Percentiles rank a stretch among this genome's conserved stretches.
Evolutionary conservation across 306 rosid species (phyloP).

Genomic region (Vicia faba): DNA sequence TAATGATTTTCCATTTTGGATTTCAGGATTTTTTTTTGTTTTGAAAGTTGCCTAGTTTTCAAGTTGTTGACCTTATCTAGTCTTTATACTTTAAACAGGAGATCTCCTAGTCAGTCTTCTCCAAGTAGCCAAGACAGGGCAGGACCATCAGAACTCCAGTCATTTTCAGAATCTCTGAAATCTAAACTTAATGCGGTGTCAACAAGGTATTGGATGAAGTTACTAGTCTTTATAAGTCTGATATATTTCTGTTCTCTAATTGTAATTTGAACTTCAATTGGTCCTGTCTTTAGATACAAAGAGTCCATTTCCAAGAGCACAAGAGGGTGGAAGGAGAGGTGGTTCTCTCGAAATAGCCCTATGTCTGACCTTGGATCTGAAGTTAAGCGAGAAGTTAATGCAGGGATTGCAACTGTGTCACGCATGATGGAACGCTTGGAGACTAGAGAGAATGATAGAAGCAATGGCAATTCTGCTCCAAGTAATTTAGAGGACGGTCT

Average conservation of each 20-base stretch:
- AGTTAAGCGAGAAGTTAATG: slow-evolving; percentile 81
- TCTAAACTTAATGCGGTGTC: slow-evolving; percentile 87
- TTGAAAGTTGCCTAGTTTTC: neutral
- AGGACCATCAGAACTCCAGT: slow-evolving; percentile 92
- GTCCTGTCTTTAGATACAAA: slow-evolving; percentile 59
- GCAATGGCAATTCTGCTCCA: slow-evolving; percentile 49
- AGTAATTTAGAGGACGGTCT: slow-evolving; percentile 53
- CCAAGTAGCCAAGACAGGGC: slow-evolving; percentile 81
- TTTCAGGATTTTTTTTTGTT: slow-evolving; percentile 16
- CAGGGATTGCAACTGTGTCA: slow-evolving; percentile 82
- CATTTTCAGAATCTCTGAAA: slow-evolving; percentile 86
- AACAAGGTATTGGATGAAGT: slow-evolving; percentile 53
- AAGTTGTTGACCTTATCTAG: slow-evolving; percentile 11
- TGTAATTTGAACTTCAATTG: slow-evolving; percentile 22
- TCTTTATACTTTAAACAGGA: slow-evolving; percentile 42
- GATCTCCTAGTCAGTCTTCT: slow-evolving; percentile 67
- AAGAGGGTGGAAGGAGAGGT: slow-evolving; percentile 92
- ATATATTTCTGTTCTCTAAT: slow-evolving; percentile 13
- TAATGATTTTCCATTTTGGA: slow-evolving; percentile 30
- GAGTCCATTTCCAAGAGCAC: slow-evolving; percentile 96
- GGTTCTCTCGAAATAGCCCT: slow-evolving; percentile 80
- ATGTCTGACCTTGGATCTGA: slow-evolving; percentile 87
- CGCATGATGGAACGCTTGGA: slow-evolving; percentile 91
- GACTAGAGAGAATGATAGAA: slow-evolving; percentile 63
- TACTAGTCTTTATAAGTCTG: slow-evolving; percentile 19